These are phyloP conservation scores for Secale cereale DNA, from an alignment of 176 grass and related monocot species.

Conservation along the genomic window DNA sequence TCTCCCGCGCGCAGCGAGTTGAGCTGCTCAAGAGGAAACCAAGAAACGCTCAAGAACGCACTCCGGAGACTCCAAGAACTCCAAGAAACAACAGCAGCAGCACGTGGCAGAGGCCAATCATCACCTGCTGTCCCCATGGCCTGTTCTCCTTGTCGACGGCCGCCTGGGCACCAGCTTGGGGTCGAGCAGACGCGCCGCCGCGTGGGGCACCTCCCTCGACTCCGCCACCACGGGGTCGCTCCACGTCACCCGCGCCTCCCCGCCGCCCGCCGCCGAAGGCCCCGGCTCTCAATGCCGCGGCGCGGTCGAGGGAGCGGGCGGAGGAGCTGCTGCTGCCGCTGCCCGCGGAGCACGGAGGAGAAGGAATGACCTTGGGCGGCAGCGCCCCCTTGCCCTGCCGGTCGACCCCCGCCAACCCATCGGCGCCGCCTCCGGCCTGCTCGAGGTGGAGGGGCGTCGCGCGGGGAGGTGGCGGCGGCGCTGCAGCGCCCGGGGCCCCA, in stretches of 20 bases:
- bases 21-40: too few species aligned
- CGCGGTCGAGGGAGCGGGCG: background rate
- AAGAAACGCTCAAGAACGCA: too few species aligned
- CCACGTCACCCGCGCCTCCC: background rate
- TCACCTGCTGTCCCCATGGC: background rate
- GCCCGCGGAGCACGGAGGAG: background rate
- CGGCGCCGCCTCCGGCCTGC: background rate
- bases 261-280: background rate
- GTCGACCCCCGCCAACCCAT: background rate
- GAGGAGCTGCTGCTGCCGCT: background rate
- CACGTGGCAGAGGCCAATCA: too few species aligned
- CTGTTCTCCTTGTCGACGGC: background rate
- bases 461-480: background rate
- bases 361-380: background rate
- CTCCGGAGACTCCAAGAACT: too few species aligned
- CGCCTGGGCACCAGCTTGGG: too few species aligned
- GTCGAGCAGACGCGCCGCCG: too few species aligned
- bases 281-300: background rate
- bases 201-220: background rate
- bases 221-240: background rate
- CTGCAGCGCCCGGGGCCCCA: background rate
- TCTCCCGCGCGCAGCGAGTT: too few species aligned
- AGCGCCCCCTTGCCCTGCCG: background rate
- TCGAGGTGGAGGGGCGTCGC: background rate
- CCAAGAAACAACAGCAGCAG: too few species aligned